These are phyloP conservation scores for Exophiala lecanii-corni DNA, from an alignment of 2,329 filamentous ascomycete species.

Conservation along the genomic window DNA sequence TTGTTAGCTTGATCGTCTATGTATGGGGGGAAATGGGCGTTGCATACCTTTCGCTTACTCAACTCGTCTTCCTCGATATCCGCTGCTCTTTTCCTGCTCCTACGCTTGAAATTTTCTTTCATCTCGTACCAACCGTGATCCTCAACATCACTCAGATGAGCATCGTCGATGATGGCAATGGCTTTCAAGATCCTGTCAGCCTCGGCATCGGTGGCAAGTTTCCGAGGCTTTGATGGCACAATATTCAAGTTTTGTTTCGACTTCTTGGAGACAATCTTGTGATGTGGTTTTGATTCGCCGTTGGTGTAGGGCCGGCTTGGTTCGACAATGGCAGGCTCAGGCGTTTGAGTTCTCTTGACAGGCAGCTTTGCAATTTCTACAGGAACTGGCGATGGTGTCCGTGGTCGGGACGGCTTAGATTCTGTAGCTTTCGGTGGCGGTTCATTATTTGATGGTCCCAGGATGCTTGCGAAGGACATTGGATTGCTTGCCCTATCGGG, in stretches of 20 bases:
- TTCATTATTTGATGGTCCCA: constrained; percentile 38
- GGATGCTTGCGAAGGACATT: constrained; percentile 94
- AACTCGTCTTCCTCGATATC: constrained; percentile 62
- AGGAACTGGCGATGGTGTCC: constrained; percentile 27
- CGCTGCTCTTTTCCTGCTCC: constrained; percentile 61
- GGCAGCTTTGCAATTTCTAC: constrained; percentile 12
- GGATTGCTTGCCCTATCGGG: constrained; percentile 72
- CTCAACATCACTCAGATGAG: constrained; percentile 56
- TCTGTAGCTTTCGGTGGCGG: constrained; percentile 26
- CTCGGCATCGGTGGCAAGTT: constrained; percentile 54
- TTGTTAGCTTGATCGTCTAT: no score
- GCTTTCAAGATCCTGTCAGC: constrained; percentile 65
- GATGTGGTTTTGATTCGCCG: constrained; percentile 11
- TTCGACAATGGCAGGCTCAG: constrained; percentile 26
- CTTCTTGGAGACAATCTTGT: constrained; percentile 40
- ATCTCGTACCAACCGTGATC: constrained; percentile 48
- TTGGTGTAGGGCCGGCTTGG: constrained; percentile 23
- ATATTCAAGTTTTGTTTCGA: constrained; percentile 48
- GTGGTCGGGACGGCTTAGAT: constrained; percentile 21
- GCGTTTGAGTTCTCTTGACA: not conserved
- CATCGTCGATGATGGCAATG: constrained; percentile 56
- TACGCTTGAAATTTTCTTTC: constrained; percentile 50
- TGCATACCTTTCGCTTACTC: constrained; percentile 57
- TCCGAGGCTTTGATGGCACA: constrained; percentile 54
- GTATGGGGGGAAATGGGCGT: no score